Base-by-base conservation (phyloP, 441 rosid genomes). In the Gossypium lobatum region DNA sequence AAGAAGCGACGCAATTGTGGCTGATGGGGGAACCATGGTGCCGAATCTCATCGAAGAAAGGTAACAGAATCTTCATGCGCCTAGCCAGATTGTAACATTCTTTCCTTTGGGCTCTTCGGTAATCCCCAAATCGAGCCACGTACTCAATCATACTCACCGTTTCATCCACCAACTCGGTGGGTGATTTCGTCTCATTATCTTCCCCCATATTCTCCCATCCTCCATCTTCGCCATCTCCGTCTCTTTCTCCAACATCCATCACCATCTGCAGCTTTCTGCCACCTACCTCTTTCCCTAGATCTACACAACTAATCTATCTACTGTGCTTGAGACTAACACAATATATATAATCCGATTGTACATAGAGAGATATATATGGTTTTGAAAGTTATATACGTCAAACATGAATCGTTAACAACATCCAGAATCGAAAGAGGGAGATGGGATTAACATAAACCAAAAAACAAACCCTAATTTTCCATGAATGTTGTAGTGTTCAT, bases 31-130 rank as follows among this genome's bases (percentile, higher is more conserved):
- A 17, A 54, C 23, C 23, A 18, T 17, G 23, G 59, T 17, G 21
- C 25, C 59, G 59, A 54, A 86, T 78, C 83, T 88, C 91, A 16
- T 90, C 92, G 17, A 91, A 26, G 60, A 90, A 78, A 0, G 89
- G 93, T 71, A 82, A 10, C 71, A 91, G 72, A 71, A 85, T 83
- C 78, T 88, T 88, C 79, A 88, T 54, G 13, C 87, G 79, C 70
- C 96, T 79, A 45, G 79, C 85, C 34, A 90, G 89, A 71, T 75
- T 78, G 55, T 63, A 76, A 23, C 90, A 83, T 75, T 90, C 91
- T 59, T 84, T 87, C 71, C 80, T 80, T 23, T 85, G 90, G 20
- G 89, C 83, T 63, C 79, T 63, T 70, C 89, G 77, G 70, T 75
- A 87, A 39, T 78, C 81, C 7, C 77, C 86, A 1, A 87, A 71